A percentile compares a stretch with the other conserved stretches of the same genome.
Conservation (phyloP, 2,329 filamentous ascomycete species). For the Aulographum hederae region DNA sequence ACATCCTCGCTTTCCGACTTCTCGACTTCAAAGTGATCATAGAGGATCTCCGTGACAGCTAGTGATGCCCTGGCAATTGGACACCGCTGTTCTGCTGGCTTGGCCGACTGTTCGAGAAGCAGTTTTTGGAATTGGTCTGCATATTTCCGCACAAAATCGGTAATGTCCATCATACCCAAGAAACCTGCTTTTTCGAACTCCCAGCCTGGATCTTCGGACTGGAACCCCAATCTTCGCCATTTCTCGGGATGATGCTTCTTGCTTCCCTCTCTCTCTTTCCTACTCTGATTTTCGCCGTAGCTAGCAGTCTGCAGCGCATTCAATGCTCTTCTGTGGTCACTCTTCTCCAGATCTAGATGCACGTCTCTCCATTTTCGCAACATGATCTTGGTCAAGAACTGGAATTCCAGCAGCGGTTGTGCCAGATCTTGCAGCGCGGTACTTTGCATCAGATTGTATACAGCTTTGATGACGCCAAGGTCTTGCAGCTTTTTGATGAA, state of each 20-base stretch:
- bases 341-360: conserved; percentile 63
- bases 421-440: conserved; percentile 80
- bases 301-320: conserved; percentile 75
- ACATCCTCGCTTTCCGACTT: conserved; percentile 63
- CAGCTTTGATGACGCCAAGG: conserved; percentile 77
- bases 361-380: conserved; percentile 79
- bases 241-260: conserved; percentile 61
- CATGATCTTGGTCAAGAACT: conserved; percentile 74
- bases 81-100: conserved; percentile 54
- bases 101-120: conserved; percentile 69
- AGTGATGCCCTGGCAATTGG: conserved; percentile 77
- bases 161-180: conserved; percentile 91
- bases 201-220: conserved; percentile 66
- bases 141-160: conserved; percentile 81
- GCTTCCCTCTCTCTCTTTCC: conserved; percentile 28
- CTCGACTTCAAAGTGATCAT: conserved; percentile 91
- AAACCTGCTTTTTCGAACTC: conserved; percentile 82
- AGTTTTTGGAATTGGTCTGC: conserved; percentile 88
- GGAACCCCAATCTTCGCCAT: conserved; percentile 83
- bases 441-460: conserved; percentile 84
- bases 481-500: conserved; percentile 91
- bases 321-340: conserved; percentile 74
- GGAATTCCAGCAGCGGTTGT: conserved; percentile 81
- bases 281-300: conserved; percentile 39
- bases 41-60: conserved; percentile 71